These are phyloP conservation scores for Umbelopsis sp. DNA, from an alignment of 192 early-diverging fungal species.

Conservation along the genomic window DNA sequence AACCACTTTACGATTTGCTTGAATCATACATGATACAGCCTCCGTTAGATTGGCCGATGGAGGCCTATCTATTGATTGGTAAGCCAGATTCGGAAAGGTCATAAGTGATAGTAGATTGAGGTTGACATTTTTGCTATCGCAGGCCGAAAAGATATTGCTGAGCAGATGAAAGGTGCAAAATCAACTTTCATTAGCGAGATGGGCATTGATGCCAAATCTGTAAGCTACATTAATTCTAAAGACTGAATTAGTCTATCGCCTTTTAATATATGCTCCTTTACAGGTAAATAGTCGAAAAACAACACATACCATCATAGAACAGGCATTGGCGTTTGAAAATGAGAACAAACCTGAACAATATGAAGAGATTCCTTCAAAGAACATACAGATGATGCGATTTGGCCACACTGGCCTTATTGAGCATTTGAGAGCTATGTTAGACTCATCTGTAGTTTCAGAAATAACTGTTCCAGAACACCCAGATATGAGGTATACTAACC, in stretches of 20 bases:
- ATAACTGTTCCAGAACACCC: neutral
- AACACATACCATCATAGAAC: neutral
- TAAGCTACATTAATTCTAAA: neutral
- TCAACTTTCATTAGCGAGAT: neutral
- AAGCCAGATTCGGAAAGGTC: neutral
- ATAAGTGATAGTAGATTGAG: neutral
- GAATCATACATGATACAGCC: neutral
- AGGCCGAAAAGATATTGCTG: slow-evolving; percentile 19
- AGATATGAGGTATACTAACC: neutral
- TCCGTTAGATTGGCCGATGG: slow-evolving; percentile 7
- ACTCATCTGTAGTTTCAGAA: slow-evolving; percentile 14
- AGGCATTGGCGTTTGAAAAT: neutral
- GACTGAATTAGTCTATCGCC: neutral
- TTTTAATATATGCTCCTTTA: neutral
- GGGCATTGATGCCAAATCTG: neutral
- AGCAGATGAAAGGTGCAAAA: neutral
- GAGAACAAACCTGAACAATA: neutral
- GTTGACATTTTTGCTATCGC: neutral
- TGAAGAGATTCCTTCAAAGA: slow-evolving; percentile 7
- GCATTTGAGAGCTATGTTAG: neutral
- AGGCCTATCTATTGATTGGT: slow-evolving; percentile 21
- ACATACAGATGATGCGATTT: slow-evolving; percentile 15
- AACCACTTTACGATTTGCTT: neutral
- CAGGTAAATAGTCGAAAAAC: neutral
- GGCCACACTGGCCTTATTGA: slow-evolving; percentile 12